These are phyloP conservation scores for Zygnema cylindricum DNA, from an alignment of 139 green algal genomes.

Conservation along the genomic window DNA sequence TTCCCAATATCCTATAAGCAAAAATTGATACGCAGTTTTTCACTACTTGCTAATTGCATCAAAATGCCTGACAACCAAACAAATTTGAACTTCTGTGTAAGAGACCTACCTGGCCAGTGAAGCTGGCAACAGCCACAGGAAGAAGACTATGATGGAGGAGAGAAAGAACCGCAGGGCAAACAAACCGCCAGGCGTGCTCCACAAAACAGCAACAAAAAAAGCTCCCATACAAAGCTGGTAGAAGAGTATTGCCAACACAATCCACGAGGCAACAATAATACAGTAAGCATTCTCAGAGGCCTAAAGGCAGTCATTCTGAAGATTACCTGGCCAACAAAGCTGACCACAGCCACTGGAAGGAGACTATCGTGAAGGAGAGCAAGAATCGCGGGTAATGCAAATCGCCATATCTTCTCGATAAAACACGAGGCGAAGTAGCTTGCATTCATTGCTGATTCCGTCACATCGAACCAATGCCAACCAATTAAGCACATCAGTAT, in stretches of 20 bases:
- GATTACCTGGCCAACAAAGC: conserved; percentile 48
- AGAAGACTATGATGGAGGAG: conserved; percentile 43
- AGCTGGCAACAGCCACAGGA: conserved; percentile 51
- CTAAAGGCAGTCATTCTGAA: neutral
- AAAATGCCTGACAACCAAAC: too few relatives aligned
- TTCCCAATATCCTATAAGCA: too few relatives aligned
- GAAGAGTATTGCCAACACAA: neutral
- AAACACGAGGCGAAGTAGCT: conserved; percentile 31
- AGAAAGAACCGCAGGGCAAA: conserved; percentile 25
- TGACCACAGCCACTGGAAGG: conserved; percentile 51
- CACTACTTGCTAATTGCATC: too few relatives aligned
- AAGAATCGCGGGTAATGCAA: conserved; percentile 16
- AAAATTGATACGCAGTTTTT: too few relatives aligned
- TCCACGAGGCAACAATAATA: neutral
- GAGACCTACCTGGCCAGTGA: conserved; percentile 47
- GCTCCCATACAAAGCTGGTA: conserved; percentile 40
- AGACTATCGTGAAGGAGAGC: conserved; percentile 39
- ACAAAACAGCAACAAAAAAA: conserved; percentile 31
- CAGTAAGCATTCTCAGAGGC: neutral
- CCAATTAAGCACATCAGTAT: too few relatives aligned
- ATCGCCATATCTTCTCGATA: conserved; percentile 43
- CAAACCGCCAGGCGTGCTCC: conserved; percentile 47
- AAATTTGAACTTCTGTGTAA: too few relatives aligned
- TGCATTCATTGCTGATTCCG: conserved; percentile 30
- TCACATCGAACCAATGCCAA: neutral